Base-by-base conservation (phyloP, 2,329 filamentous ascomycete genomes). In the Acrocalymma vagum region DNA sequence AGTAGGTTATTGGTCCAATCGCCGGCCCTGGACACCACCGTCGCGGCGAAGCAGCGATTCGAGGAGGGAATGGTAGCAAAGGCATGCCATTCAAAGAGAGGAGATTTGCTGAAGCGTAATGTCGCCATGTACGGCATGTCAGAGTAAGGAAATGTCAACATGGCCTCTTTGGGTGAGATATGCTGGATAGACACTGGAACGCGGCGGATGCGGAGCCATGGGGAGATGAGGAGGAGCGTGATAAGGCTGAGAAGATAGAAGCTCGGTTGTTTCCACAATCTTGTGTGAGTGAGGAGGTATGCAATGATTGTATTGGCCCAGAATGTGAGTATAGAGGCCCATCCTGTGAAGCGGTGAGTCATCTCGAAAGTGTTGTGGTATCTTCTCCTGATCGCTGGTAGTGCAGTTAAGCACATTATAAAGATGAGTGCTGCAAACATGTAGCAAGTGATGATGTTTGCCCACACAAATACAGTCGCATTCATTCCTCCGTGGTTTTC, bases 181-280 rank as follows among this genome's bases (percentile, higher is more conserved):
- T 77, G 72, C 59, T 89, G 82, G 6, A 85, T 73, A 14, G 78
- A 72, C 39, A 93, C 85, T 9, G 75, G 70, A 24, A 89, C 82
- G 51, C 81, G 84, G 38, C 86, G 81, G 15, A 94, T 81, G 48
- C 83, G 79, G 2, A 86, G 63, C 88, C 89, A 95, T 1, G 90
- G 87, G 29, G 86, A 82, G 35, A 86, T 74, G 53, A 93, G 79
- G 53, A 85, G 80, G 31, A 78, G 60, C 1, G 88, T 89, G 26
- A 84, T 83, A 22, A 81, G 62, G 17, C 82, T 55, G 13, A 93
- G 74, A 57, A 89, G 79, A 86, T 87, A 94, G 65, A 93, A 45
- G 0, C 53, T 44, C 0, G 59, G 39, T 15, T 51, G 51, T 1
- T 21, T 22, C 29, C 42, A 36, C 9, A 57, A 37, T 3, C 44